phyloP scores from a whole-genome alignment of 73 alveolate species.

The Stentor roeselii region DNA sequence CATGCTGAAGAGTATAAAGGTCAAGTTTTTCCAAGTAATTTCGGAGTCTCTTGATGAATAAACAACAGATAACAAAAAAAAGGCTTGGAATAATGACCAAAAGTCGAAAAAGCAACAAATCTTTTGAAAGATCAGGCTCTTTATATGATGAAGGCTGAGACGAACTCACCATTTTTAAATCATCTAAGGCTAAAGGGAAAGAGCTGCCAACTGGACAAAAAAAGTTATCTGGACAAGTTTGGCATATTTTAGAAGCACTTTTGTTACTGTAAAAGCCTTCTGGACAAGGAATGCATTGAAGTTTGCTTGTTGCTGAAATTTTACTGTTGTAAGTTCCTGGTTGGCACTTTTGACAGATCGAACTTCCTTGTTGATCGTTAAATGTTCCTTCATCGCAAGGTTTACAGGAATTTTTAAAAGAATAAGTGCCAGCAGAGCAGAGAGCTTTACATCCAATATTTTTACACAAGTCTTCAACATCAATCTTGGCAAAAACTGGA shows the following conservation, averaged over 20 bases:
- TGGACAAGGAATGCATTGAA: background rate
- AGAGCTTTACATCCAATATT: background rate
- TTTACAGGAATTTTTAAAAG: background rate
- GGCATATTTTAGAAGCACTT: background rate
- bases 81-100: background rate
- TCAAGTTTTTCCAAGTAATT: background rate
- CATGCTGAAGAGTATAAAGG: background rate
- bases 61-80: background rate
- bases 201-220: slow-evolving; percentile 2
- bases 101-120: background rate
- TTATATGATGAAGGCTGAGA: background rate
- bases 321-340: background rate
- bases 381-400: background rate
- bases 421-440: background rate
- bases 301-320: background rate
- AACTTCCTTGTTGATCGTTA: background rate
- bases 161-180: background rate
- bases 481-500: background rate
- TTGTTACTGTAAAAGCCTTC: background rate
- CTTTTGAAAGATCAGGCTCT: background rate
- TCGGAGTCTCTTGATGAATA: background rate
- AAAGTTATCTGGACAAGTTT: background rate
- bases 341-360: background rate
- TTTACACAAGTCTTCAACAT: background rate
- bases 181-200: background rate